These are phyloP conservation scores for Tylopilus intermedius DNA, from an alignment of 768 basidiomycete genomes.

Conservation along the genomic window DNA sequence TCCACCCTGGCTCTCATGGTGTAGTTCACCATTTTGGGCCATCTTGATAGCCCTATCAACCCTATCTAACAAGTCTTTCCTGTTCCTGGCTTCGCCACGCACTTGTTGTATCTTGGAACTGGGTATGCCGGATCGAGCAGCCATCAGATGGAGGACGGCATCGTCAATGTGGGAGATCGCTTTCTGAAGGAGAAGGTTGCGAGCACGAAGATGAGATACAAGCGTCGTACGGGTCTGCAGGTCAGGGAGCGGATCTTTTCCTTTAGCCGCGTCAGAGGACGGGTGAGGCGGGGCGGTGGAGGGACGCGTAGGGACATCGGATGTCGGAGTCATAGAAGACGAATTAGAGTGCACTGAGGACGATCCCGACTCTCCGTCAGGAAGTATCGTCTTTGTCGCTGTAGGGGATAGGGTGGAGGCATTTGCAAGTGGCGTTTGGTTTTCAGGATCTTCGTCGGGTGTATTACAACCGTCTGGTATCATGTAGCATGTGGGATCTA, in stretches of 20 bases:
- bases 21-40: constrained; percentile 19
- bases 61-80: constrained; percentile 28
- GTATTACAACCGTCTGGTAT: constrained; percentile 18
- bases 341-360: background rate
- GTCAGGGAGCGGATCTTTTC: constrained; percentile 9
- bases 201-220: constrained; percentile 27
- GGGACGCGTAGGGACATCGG: constrained; percentile 21
- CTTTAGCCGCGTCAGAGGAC: constrained; percentile 11
- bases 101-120: constrained; percentile 30
- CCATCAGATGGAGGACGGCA: constrained; percentile 27
- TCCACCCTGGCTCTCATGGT: constrained; percentile 3
- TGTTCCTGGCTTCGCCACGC: constrained; percentile 27
- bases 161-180: constrained; percentile 31
- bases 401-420: constrained; percentile 13
- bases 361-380: constrained; percentile 7
- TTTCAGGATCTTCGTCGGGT: constrained; percentile 9
- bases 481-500: constrained; percentile 28
- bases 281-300: constrained; percentile 27
- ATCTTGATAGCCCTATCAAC: constrained; percentile 28
- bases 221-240: constrained; percentile 17
- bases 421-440: constrained; percentile 15
- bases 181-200: constrained; percentile 29
- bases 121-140: constrained; percentile 30
- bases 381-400: constrained; percentile 5
- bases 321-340: constrained; percentile 9